A percentile compares a stretch with the other conserved stretches of the same genome.
Conservation (phyloP, 306 rosid genomes). For the Bauhinia variegata region DNA sequence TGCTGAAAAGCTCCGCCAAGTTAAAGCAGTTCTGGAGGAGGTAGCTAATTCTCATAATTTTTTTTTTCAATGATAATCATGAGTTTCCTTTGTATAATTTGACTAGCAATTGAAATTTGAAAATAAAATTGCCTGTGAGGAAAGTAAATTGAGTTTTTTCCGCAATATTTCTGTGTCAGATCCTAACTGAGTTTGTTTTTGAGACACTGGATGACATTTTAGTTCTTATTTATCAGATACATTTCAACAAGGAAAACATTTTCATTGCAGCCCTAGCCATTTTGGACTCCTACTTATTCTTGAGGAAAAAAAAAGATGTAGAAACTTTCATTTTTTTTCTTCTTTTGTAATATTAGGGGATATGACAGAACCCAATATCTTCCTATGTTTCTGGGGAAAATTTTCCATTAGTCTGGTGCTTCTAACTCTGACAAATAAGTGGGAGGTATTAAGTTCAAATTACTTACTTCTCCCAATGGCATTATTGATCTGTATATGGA, state of each 20-base stretch:
- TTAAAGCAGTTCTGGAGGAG: conserved; percentile 99
- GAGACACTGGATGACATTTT: conserved; percentile 5
- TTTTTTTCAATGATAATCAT: conserved; percentile 32
- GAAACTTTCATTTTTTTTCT: not conserved
- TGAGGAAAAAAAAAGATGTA: not conserved
- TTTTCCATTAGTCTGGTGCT: not conserved
- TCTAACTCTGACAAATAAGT: not conserved
- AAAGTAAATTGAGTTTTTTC: conserved; percentile 16
- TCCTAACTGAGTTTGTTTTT: conserved; percentile 16
- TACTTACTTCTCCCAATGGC: not conserved
- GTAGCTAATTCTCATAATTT: conserved; percentile 44
- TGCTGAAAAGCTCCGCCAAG: conserved; percentile 99
- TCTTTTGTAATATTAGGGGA: not conserved
- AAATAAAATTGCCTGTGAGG: conserved; percentile 2
- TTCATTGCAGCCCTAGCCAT: conserved; percentile 1
- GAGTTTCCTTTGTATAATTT: conserved; percentile 29
- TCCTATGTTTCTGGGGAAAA: conserved; percentile 11
- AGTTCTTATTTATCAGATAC: conserved; percentile 17
- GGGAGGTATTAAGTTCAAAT: not conserved
- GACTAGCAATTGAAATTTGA: conserved; percentile 10
- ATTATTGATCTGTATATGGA: not conserved
- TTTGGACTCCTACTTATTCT: conserved; percentile 15
- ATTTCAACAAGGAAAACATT: not conserved
- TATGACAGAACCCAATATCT: conserved; percentile 7
- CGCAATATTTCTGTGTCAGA: conserved; percentile 18